A percentile compares a stretch with the other conserved stretches of the same genome.
phyloP scores from a whole-genome alignment of 2,329 filamentous ascomycete genomes.

The Aspergillus luchuensis region DNA sequence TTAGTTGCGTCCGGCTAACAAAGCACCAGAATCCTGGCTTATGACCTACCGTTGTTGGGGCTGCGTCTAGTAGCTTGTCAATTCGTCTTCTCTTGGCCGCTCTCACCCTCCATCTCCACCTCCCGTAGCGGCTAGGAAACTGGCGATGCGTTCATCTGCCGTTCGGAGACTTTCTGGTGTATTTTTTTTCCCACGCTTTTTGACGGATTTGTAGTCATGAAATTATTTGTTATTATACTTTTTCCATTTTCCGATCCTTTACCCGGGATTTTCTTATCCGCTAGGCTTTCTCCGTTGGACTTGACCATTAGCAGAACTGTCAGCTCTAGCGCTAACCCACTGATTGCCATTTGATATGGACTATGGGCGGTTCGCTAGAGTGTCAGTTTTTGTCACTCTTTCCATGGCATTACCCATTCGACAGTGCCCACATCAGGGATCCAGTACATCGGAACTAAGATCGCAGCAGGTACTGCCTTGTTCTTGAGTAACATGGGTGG shows the following conservation, averaged over 20 bases:
- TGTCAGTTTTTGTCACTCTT: conserved; percentile 15
- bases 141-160: conserved; percentile 13
- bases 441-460: conserved; percentile 27
- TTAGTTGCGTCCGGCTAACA: conserved; percentile 6
- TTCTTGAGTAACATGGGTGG: conserved; percentile 21
- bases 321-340: conserved; percentile 25
- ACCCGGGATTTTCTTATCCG: not conserved
- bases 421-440: conserved; percentile 24
- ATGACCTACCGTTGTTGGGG: conserved; percentile 12
- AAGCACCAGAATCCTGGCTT: conserved; percentile 13
- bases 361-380: conserved; percentile 19
- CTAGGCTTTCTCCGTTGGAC: not conserved
- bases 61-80: conserved; percentile 11
- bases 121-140: conserved; percentile 13
- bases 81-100: conserved; percentile 1
- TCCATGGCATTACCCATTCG: conserved; percentile 18
- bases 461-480: conserved; percentile 21
- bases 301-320: not conserved
- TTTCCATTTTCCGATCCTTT: not conserved
- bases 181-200: not conserved
- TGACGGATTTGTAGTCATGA: not conserved
- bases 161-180: conserved; percentile 13
- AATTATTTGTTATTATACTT: not conserved
- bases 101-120: conserved; percentile 12
- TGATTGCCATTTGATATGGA: conserved; percentile 22